Evolutionary conservation across 2,329 filamentous ascomycete species (phyloP).

Genomic region (Epichloe gansuensis): DNA sequence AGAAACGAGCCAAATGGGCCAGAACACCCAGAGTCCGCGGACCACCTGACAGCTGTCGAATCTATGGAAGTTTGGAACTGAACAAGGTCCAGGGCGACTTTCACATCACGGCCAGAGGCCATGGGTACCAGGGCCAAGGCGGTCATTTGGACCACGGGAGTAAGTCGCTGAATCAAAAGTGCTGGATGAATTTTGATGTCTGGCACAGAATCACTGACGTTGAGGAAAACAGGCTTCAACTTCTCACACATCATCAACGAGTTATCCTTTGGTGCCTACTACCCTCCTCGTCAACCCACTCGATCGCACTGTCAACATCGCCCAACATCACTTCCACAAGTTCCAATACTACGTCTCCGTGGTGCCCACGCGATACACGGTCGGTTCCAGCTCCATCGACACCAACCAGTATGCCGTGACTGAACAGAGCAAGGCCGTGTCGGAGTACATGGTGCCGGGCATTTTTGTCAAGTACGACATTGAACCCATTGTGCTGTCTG

Average conservation of each 20-base stretch:
- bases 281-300: constrained; percentile 91
- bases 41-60: constrained; percentile 62
- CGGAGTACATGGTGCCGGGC: constrained; percentile 64
- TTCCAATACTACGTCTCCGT: constrained; percentile 97
- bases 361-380: constrained; percentile 85
- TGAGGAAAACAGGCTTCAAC: constrained; percentile 62
- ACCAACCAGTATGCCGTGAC: constrained; percentile 99
- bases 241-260: constrained; percentile 96
- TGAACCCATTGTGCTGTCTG: constrained; percentile 79
- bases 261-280: constrained; percentile 93
- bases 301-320: constrained; percentile 74
- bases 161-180: constrained; percentile 31
- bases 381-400: constrained; percentile 54
- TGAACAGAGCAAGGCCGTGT: constrained; percentile 63
- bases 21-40: constrained; percentile 62
- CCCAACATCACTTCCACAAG: constrained; percentile 74
- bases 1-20: constrained; percentile 51
- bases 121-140: constrained; percentile 80
- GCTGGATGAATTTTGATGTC: too few relatives aligned
- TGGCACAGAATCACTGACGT: background rate
- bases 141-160: constrained; percentile 68
- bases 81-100: constrained; percentile 99
- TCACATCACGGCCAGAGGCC: constrained; percentile 88
- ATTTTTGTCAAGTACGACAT: constrained; percentile 99
- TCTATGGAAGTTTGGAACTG: constrained; percentile 80